Percentiles rank a stretch among this genome's conserved stretches.
These are phyloP conservation scores for Centaurea solstitialis DNA, from an alignment of 129 eudicot genomes.

Conservation along the genomic window DNA sequence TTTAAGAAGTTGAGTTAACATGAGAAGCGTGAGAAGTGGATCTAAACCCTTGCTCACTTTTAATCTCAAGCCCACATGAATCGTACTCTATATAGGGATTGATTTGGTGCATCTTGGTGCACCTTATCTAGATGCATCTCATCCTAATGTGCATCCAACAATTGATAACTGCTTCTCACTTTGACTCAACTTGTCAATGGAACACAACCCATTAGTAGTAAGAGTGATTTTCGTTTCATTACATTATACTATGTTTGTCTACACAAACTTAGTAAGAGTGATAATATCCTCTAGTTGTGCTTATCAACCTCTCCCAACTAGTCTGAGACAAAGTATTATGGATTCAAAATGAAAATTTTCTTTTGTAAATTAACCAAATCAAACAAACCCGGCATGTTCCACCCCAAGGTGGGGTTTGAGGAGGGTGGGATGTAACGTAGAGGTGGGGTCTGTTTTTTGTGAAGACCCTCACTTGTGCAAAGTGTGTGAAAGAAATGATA, in stretches of 20 bases:
- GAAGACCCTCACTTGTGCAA: not conserved
- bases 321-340: not conserved
- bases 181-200: no score
- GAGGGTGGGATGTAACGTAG: not conserved
- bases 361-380: not conserved
- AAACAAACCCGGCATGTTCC: not conserved
- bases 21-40: no score
- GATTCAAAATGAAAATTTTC: not conserved
- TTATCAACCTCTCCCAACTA: conserved; percentile 1
- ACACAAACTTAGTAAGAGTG: not conserved
- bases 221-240: no score
- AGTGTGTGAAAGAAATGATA: not conserved
- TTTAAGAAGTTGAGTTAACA: no score
- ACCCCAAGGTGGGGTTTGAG: not conserved
- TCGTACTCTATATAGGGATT: no score
- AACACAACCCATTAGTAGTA: not conserved
- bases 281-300: not conserved
- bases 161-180: no score
- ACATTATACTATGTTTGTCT: not conserved
- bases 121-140: no score
- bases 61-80: no score
- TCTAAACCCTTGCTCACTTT: no score
- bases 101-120: no score
- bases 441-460: no score
- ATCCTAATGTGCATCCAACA: no score